phyloP scores from a whole-genome alignment of 192 early-diverging fungal species.

The Polychytrium aggregatum region DNA sequence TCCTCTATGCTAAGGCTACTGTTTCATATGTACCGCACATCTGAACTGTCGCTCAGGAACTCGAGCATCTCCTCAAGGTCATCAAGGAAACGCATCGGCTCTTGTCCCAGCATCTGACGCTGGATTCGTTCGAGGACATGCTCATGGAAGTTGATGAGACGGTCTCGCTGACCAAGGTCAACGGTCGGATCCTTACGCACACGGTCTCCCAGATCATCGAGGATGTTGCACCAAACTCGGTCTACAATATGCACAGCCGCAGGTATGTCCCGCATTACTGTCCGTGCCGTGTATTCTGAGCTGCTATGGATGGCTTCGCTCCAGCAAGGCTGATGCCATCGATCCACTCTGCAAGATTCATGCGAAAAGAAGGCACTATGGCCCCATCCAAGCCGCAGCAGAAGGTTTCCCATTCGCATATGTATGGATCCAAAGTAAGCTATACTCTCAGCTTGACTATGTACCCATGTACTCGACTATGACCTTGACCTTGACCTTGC shows the following conservation, averaged over 20 bases:
- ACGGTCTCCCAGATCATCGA: constrained; percentile 52
- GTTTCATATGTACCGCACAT: background rate
- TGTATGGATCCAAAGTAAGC: background rate
- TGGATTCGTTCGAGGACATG: constrained; percentile 36
- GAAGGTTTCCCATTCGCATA: background rate
- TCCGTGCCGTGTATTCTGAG: too few relatives aligned
- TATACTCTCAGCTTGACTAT: too few relatives aligned
- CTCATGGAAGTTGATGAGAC: constrained; percentile 31
- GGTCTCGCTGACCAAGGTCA: constrained; percentile 9
- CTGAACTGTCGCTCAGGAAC: constrained; percentile 14
- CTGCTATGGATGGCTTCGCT: background rate
- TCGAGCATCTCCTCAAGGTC: constrained; percentile 27
- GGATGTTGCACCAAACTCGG: constrained; percentile 46
- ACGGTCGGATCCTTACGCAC: constrained; percentile 33
- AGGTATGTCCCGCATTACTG: constrained; percentile 7
- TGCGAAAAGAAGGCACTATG: constrained; percentile 16
- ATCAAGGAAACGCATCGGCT: constrained; percentile 23
- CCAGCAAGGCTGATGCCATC: constrained; percentile 4
- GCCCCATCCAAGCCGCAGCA: too few relatives aligned
- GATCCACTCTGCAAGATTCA: constrained; percentile 9
- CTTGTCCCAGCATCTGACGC: constrained; percentile 17
- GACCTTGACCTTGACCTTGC: too few relatives aligned
- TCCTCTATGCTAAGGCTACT: too few relatives aligned
- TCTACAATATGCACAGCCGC: constrained; percentile 17
- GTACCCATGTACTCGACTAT: too few relatives aligned